Conservation (phyloP, 2,329 filamentous ascomycete genomes). For the Aspergillus costaricaensis region DNA sequence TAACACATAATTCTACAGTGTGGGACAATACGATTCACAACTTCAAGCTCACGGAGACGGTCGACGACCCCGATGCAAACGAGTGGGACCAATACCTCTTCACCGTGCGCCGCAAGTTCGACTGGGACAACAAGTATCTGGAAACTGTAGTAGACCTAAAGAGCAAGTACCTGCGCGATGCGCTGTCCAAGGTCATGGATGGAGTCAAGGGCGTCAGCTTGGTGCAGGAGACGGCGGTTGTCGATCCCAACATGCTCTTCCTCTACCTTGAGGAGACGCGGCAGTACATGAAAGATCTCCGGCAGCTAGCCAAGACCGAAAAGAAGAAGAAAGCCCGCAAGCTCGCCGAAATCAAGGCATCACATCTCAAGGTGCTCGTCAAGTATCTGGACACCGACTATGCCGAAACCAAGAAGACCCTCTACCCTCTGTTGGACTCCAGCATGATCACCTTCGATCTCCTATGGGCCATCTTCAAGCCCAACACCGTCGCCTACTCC, state of each 20-base stretch:
- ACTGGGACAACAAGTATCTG: conserved; percentile 79
- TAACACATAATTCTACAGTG: conserved; percentile 29
- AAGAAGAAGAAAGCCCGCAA: conserved; percentile 47
- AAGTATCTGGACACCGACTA: conserved; percentile 83
- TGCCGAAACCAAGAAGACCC: conserved; percentile 71
- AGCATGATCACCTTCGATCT: conserved; percentile 87
- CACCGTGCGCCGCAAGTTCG: conserved; percentile 78
- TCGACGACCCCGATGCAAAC: conserved; percentile 61
- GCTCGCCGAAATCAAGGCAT: conserved; percentile 40
- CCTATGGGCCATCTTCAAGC: conserved; percentile 86
- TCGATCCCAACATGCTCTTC: conserved; percentile 72
- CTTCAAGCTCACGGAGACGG: conserved; percentile 68
- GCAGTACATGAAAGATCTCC: conserved; percentile 63
- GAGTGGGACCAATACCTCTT: conserved; percentile 81
- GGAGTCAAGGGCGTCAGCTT: conserved; percentile 76
- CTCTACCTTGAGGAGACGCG: conserved; percentile 79
- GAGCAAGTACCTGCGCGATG: conserved; percentile 74
- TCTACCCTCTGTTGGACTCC: conserved; percentile 77
- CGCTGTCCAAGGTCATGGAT: conserved; percentile 70
- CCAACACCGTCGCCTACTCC: conserved; percentile 76
- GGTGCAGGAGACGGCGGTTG: conserved; percentile 74
- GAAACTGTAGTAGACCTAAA: conserved; percentile 80
- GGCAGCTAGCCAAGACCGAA: conserved; percentile 62
- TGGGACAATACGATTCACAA: conserved; percentile 62
- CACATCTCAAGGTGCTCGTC: conserved; percentile 68